Evolutionary conservation across 768 basidiomycete species (phyloP), one percentile per base, ranked within the genome.

Genomic region (Sporobolomyces phaffii): DNA sequence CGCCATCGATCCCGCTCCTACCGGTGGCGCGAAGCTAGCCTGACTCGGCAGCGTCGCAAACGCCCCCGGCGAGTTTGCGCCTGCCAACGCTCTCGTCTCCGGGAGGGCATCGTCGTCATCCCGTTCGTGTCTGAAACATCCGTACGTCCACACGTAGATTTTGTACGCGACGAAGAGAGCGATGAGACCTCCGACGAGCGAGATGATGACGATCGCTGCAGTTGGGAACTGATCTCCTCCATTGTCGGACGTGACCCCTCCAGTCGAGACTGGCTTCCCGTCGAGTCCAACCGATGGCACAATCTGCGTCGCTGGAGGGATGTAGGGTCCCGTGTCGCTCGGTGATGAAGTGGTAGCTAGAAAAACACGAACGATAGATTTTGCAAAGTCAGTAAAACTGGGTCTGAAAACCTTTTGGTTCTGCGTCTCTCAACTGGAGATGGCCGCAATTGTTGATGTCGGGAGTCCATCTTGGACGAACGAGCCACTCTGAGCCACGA

Each of bases 171-270:
- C 14, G 52, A 66, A 51, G 41, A 66, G 14, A 26, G 31, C 60
- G 38, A 59, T 51, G 28, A 69, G 11, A 9, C 60, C 72, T 1
- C 34, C 69, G 26, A 64, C 41, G 44, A 73, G 60, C 38, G 61
- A 47, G 38, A 71, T 26, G 38, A 70, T 58, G 26, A 52, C 64
- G 51, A 68, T 64, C 17, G 72, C 72, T 3, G 66, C 69, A 1
- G 58, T 33, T 6, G 72, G 72, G 49, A 73, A 73, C 6, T 22
- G 18, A 41, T 60, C 28, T 31, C 48, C 52, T 26, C 63, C 59
- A 15, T 68, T 53, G 43, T 68, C 56, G 9, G 24, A 10, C 3
- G 54, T 13, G 3, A 43, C 36, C 1, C 52, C 41, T 34, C 48
- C 17, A 0, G 51, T 34, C 17, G 41, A 28, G 0, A 56, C 36